Conservation (phyloP, 1,284 basidiomycete genomes). For the Inonotus hispidus region DNA sequence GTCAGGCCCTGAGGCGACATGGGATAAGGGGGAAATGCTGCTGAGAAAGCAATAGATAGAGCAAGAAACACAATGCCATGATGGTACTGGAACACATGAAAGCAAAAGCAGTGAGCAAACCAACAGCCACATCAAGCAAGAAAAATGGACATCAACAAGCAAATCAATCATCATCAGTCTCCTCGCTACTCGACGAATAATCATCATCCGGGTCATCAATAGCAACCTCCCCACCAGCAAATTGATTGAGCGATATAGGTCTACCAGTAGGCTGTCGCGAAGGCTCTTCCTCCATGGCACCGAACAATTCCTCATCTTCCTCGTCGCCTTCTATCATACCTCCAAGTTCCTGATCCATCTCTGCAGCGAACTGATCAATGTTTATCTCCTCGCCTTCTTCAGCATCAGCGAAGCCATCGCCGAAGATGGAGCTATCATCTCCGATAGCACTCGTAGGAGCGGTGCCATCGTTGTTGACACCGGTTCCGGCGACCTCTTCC, state of each 20-base stretch:
- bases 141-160: neutral
- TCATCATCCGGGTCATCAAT: constrained; percentile 46
- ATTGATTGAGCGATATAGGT: constrained; percentile 51
- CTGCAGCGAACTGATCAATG: constrained; percentile 34
- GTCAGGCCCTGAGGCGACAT: too few species aligned
- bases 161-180: constrained; percentile 58
- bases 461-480: constrained; percentile 13
- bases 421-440: constrained; percentile 21
- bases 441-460: constrained; percentile 21
- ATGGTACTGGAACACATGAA: too few species aligned
- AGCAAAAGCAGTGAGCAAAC: too few species aligned
- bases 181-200: constrained; percentile 52
- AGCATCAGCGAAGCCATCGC: constrained; percentile 26
- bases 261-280: constrained; percentile 21
- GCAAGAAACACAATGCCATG: too few species aligned
- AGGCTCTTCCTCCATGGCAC: constrained; percentile 22
- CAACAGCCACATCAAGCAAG: neutral
- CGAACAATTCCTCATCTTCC: constrained; percentile 31
- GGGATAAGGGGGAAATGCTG: too few species aligned
- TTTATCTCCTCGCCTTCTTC: constrained; percentile 27
- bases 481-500: constrained; percentile 29
- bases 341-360: constrained; percentile 39
- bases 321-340: constrained; percentile 22
- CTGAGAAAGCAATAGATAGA: too few species aligned
- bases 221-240: constrained; percentile 34